These are phyloP conservation scores for Hirsutella thompsonii DNA, from an alignment of 2,329 filamentous ascomycete species.

Conservation along the genomic window DNA sequence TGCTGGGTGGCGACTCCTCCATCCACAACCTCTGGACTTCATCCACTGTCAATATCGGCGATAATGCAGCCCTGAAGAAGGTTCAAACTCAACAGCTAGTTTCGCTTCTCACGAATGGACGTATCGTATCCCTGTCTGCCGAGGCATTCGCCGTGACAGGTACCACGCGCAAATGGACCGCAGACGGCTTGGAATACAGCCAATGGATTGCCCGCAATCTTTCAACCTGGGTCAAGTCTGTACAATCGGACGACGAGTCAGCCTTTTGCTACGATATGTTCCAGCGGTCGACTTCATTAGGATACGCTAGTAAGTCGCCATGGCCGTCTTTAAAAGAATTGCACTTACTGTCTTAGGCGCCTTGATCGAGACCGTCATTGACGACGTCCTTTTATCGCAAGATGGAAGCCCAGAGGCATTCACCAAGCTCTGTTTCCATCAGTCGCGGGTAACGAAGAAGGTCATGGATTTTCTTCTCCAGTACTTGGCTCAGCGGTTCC, in stretches of 20 bases:
- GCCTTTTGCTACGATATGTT: conserved; percentile 34
- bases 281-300: conserved; percentile 53
- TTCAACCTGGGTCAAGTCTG: conserved; percentile 24
- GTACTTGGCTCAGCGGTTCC: conserved; percentile 32
- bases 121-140: conserved; percentile 35
- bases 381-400: conserved; percentile 22
- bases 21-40: conserved; percentile 25
- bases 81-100: conserved; percentile 23
- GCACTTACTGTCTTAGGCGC: conserved; percentile 22
- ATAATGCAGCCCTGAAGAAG: conserved; percentile 15
- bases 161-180: conserved; percentile 39
- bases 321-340: background rate
- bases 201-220: conserved; percentile 61
- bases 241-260: conserved; percentile 19
- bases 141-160: conserved; percentile 41
- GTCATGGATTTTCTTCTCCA: conserved; percentile 14
- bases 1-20: conserved; percentile 25
- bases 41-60: conserved; percentile 12
- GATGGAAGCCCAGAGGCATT: conserved; percentile 13
- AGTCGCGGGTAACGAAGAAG: conserved; percentile 14
- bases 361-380: conserved; percentile 22
- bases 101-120: conserved; percentile 33
- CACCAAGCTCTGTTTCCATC: conserved; percentile 15
- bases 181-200: conserved; percentile 50
- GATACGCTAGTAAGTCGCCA: conserved; percentile 49